These are phyloP conservation scores for Thymus quinquecostatus DNA, from an alignment of 257 asterid genomes.

Conservation along the genomic window DNA sequence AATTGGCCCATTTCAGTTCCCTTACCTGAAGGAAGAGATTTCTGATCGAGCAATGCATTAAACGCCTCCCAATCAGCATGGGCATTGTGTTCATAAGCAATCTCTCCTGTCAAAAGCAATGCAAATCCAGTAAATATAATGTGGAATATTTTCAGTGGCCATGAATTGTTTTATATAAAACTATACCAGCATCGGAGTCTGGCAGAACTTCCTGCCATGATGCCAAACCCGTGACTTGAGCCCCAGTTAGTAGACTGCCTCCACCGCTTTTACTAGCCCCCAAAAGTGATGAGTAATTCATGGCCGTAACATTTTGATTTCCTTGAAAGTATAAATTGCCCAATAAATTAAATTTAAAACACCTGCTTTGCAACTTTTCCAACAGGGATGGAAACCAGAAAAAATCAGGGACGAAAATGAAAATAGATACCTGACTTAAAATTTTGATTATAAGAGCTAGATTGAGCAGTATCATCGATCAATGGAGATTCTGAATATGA, in stretches of 20 bases:
- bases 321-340: constrained; percentile 37
- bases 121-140: constrained; percentile 17
- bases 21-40: constrained; percentile 46
- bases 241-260: constrained; percentile 43
- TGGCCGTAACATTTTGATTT: constrained; percentile 39
- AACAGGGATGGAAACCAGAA: constrained; percentile 20
- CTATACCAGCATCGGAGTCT: constrained; percentile 54
- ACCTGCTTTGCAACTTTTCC: constrained; percentile 1
- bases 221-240: constrained; percentile 46
- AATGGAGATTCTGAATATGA: constrained; percentile 60
- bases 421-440: constrained; percentile 55
- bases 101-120: constrained; percentile 56
- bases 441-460: constrained; percentile 54
- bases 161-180: constrained; percentile 21
- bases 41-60: constrained; percentile 44
- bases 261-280: constrained; percentile 39
- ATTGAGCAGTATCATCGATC: constrained; percentile 50
- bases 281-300: constrained; percentile 47
- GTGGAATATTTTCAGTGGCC: constrained; percentile 16
- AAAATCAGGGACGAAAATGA: constrained; percentile 30
- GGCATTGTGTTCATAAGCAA: constrained; percentile 49
- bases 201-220: constrained; percentile 61
- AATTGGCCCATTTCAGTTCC: constrained; percentile 41
- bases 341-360: background rate
- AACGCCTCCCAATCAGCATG: constrained; percentile 65